phyloP scores from a whole-genome alignment of 2,329 filamentous ascomycete genomes.

The Neonectria magnoliae region DNA sequence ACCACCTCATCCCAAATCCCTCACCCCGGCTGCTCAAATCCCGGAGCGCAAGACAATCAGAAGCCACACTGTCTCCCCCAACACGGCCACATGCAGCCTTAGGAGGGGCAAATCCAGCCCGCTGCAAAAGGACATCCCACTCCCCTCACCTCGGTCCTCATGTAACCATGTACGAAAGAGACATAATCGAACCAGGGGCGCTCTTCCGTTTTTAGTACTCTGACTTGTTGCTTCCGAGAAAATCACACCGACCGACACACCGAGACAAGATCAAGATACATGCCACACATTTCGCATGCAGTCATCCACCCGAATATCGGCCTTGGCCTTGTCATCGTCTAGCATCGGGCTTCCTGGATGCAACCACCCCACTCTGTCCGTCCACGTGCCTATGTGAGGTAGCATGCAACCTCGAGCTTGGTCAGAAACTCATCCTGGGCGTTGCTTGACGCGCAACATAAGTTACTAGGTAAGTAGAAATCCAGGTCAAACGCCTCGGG shows the following conservation, averaged over 20 bases:
- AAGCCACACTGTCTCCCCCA: slow-evolving; percentile 4
- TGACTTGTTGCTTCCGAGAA: background rate
- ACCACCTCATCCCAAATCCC: slow-evolving; percentile 9
- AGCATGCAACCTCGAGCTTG: slow-evolving; percentile 7
- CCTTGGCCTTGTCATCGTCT: slow-evolving; percentile 9
- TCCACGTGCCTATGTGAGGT: slow-evolving; percentile 20
- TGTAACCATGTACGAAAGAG: slow-evolving; percentile 13
- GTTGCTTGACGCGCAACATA: background rate
- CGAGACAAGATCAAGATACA: slow-evolving; percentile 7
- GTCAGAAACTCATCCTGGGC: background rate
- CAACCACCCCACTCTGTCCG: slow-evolving; percentile 13
- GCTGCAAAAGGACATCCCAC: background rate
- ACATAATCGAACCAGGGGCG: slow-evolving; percentile 15
- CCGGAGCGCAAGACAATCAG: background rate
- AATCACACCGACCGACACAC: slow-evolving; percentile 15
- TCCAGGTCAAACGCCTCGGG: no score
- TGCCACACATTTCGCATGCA: slow-evolving; percentile 10
- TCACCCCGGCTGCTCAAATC: slow-evolving; percentile 5
- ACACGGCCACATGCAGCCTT: slow-evolving; percentile 15
- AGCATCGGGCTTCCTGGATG: slow-evolving; percentile 14
- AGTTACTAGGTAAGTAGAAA: background rate
- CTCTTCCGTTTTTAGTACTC: background rate
- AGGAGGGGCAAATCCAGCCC: slow-evolving; percentile 6
- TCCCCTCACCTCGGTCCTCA: slow-evolving; percentile 1
- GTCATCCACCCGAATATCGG: slow-evolving; percentile 3